Percentiles rank a stretch among this genome's conserved stretches.
phyloP scores from a whole-genome alignment of 169 alveolate genomes.

The Theileria equi region DNA sequence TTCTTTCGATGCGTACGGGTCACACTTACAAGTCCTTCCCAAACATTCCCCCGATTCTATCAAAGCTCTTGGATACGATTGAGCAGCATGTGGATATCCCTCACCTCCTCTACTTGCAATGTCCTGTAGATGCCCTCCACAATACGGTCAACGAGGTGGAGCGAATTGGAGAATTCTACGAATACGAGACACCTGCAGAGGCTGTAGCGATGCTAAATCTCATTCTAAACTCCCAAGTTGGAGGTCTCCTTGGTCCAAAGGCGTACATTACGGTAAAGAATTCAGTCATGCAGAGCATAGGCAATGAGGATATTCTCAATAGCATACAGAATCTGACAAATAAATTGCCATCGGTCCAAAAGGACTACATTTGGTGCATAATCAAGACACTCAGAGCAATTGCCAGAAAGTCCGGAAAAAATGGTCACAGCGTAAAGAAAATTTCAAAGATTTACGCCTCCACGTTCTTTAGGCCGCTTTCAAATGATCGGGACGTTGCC shows the following conservation, averaged over 20 bases:
- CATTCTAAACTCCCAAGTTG: conserved; percentile 65
- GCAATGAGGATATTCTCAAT: conserved; percentile 36
- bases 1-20: conserved; percentile 67
- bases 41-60: conserved; percentile 68
- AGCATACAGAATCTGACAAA: conserved; percentile 14
- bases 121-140: conserved; percentile 48
- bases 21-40: conserved; percentile 62
- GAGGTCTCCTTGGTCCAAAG: conserved; percentile 68
- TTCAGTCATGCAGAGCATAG: conserved; percentile 21
- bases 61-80: conserved; percentile 36
- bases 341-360: conserved; percentile 7
- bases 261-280: conserved; percentile 39
- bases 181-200: conserved; percentile 51
- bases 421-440: conserved; percentile 34
- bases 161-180: conserved; percentile 62
- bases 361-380: conserved; percentile 47
- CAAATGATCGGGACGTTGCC: conserved; percentile 48
- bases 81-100: conserved; percentile 63
- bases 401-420: conserved; percentile 29
- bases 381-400: conserved; percentile 52
- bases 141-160: conserved; percentile 62
- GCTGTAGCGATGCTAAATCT: conserved; percentile 68
- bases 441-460: conserved; percentile 51
- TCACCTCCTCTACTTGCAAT: conserved; percentile 65
- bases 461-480: conserved; percentile 50